Conservation (phyloP, 2,329 filamentous ascomycete species). For the Metarhizium humberi region DNA sequence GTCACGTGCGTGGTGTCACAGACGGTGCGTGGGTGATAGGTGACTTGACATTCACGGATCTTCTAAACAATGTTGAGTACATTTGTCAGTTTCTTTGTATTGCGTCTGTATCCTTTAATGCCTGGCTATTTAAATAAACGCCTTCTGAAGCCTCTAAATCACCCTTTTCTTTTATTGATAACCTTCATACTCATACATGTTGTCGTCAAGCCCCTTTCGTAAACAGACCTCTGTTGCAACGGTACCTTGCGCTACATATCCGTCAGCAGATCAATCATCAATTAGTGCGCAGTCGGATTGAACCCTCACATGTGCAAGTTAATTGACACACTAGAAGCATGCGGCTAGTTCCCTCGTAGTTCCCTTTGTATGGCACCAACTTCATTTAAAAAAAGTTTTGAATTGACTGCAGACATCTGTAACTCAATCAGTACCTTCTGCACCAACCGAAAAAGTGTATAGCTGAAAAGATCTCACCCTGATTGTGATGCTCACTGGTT, state of each 20-base stretch:
- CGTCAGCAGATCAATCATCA: background rate
- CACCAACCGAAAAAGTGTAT: background rate
- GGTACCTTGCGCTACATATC: background rate
- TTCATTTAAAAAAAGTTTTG: constrained; percentile 41
- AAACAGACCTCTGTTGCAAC: background rate
- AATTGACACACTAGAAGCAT: background rate
- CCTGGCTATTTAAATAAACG: background rate
- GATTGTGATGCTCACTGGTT: constrained; percentile 50
- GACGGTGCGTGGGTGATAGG: background rate
- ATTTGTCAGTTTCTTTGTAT: background rate
- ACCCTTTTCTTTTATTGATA: background rate
- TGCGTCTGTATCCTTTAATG: background rate
- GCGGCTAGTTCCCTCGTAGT: constrained; percentile 29
- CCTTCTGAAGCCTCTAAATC: background rate
- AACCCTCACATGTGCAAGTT: background rate
- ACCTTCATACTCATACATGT: background rate
- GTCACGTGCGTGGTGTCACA: constrained; percentile 22
- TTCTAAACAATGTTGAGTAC: background rate
- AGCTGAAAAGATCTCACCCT: constrained; percentile 36
- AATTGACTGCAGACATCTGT: constrained; percentile 45
- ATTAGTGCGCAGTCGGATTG: background rate
- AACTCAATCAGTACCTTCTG: constrained; percentile 1
- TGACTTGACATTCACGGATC: background rate
- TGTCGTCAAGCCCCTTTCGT: background rate
- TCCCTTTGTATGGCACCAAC: constrained; percentile 41